Conservation (phyloP, 805 yeast genomes). For the Monosporozyma aquatica region DNA sequence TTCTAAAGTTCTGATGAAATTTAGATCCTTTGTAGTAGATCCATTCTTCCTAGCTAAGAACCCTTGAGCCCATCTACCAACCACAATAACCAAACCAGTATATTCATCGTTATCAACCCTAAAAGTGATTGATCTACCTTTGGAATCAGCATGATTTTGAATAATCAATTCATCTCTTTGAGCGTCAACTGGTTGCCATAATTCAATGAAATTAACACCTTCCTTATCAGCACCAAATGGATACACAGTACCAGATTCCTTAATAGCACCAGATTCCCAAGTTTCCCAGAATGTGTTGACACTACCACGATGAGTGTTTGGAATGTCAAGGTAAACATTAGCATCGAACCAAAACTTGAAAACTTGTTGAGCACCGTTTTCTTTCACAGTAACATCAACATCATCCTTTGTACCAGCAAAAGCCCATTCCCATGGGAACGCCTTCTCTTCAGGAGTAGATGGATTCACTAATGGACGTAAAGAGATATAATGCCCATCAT, state of each 20-base stretch:
- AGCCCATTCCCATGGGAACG: conserved; percentile 50
- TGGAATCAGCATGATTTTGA: conserved; percentile 4
- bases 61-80: conserved; percentile 31
- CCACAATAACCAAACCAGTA: conserved; percentile 25
- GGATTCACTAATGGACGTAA: conserved; percentile 32
- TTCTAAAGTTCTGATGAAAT: conserved; percentile 23
- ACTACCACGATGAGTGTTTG: conserved; percentile 24
- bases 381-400: conserved; percentile 30
- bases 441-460: conserved; percentile 17
- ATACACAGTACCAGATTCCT: conserved; percentile 28
- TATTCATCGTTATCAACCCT: conserved; percentile 19
- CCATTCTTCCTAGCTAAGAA: conserved; percentile 20
- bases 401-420: conserved; percentile 43
- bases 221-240: conserved; percentile 24
- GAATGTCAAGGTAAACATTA: conserved; percentile 21
- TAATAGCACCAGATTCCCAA: conserved; percentile 28
- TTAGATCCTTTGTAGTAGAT: conserved; percentile 17
- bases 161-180: conserved; percentile 16
- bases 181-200: conserved; percentile 32
- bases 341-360: conserved; percentile 27
- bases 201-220: conserved; percentile 26
- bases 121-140: conserved; percentile 21
- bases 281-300: conserved; percentile 26
- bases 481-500: conserved; percentile 30
- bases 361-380: conserved; percentile 17